Percentiles rank a stretch among this genome's conserved stretches.
Conservation (phyloP, 2,329 filamentous ascomycete species). For the Periconia sp. region DNA sequence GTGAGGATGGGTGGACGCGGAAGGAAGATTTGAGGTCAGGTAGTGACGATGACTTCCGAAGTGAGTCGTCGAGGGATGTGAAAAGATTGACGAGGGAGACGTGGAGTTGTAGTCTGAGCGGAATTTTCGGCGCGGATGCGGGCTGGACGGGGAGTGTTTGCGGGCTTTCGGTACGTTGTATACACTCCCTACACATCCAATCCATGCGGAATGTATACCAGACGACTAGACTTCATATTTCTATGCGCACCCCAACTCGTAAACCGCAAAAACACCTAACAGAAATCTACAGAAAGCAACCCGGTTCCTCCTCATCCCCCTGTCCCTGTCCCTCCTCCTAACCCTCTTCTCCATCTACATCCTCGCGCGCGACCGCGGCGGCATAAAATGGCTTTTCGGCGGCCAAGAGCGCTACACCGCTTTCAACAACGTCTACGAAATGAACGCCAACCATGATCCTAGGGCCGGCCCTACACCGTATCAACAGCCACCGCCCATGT, state of each 20-base stretch:
- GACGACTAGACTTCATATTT: background rate
- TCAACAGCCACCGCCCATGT: background rate
- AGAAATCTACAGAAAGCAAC: constrained; percentile 20
- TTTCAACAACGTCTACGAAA: constrained; percentile 28
- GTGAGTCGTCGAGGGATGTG: background rate
- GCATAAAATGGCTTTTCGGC: constrained; percentile 27
- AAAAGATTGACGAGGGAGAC: constrained; percentile 27
- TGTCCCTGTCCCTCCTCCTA: constrained; percentile 21
- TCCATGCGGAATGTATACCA: background rate
- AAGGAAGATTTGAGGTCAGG: constrained; percentile 17
- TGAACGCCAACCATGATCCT: constrained; percentile 8
- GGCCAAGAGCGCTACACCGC: constrained; percentile 31
- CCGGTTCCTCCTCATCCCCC: constrained; percentile 24
- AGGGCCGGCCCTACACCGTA: background rate
- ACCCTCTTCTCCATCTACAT: constrained; percentile 21
- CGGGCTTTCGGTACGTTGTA: constrained; percentile 20
- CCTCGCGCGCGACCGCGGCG: constrained; percentile 26
- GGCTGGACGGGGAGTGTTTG: constrained; percentile 29
- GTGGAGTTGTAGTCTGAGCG: constrained; percentile 28
- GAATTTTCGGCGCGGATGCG: constrained; percentile 13
- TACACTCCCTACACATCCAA: background rate
- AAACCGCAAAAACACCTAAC: background rate
- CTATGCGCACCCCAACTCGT: background rate
- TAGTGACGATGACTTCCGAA: background rate
- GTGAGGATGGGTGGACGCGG: constrained; percentile 16